Base-by-base conservation (phyloP, 1,284 basidiomycete species). In the Naganishia albida region DNA sequence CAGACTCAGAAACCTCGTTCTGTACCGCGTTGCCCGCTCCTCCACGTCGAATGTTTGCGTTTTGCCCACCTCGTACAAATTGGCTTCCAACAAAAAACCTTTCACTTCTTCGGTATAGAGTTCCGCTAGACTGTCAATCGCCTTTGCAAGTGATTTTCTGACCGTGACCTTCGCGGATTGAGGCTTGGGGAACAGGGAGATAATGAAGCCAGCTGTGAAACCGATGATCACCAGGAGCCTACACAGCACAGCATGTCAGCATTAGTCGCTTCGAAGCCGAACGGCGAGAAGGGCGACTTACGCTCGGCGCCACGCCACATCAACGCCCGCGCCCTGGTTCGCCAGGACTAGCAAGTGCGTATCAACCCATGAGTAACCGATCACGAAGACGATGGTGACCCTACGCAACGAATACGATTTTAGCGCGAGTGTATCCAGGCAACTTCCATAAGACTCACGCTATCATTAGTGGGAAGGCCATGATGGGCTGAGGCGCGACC, bases 361-460 rank as follows among this genome's bases (percentile, higher is more conserved):
- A 68, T 87, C 85, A 28, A 86, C 79, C 85, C 85, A 87, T 0
- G 83, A 84, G 72, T 86, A 87, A 1, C 86, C 85, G 4, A 85
- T 76, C 18, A 85, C 76, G 53, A 78, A 73, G 12, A 74, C 67
- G n/a, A 72, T 67, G 55, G 72, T 66, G 15, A 65, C 66, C 7
- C 49, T 65, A 40, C 43, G 4, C 20, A 56, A 23, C 25, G 23
- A 4, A 30, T 38, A 23, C 25, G 2, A 2, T 6, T 12, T 63
- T n/a, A 63, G 42, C 13, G 20, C 26, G 3, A 28, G 20, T 3
- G 8, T 12, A 50, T 34, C 10, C 8, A 23, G n/a, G 4, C n/a
- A 16, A 7, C 20, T 18, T 23, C 34, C 46, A 12, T 25, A 25
- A 7, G 12, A 56, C 64, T 65, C 38, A 65, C 64, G 70, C 73